Evolutionary conservation across 2,329 filamentous ascomycete genomes (phyloP).

Genomic region (Talaromyces sp.): DNA sequence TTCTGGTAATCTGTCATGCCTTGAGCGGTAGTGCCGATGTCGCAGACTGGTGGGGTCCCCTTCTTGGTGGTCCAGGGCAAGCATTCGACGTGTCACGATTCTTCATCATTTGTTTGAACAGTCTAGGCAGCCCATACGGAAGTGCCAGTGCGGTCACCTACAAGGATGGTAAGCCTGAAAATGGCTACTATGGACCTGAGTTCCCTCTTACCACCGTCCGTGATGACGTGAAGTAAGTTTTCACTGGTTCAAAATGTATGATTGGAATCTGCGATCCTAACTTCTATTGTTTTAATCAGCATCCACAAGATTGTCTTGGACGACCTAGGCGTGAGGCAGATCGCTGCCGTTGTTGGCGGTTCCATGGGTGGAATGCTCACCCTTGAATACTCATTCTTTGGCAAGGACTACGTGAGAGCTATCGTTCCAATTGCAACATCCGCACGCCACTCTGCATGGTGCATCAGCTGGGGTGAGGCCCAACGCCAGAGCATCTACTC

Average conservation of each 20-base stretch:
- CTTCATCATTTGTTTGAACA: constrained; percentile 59
- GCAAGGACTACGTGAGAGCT: constrained; percentile 61
- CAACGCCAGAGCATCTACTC: constrained; percentile 78
- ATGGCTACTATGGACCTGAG: constrained; percentile 86
- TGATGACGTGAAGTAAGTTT: constrained; percentile 85
- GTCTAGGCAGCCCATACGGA: constrained; percentile 58
- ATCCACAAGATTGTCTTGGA: constrained; percentile 60
- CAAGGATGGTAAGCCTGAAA: constrained; percentile 74
- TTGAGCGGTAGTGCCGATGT: constrained; percentile 59
- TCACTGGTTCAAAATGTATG: not conserved
- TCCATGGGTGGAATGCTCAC: constrained; percentile 63
- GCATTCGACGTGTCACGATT: constrained; percentile 58
- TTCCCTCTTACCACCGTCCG: constrained; percentile 94
- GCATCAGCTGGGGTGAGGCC: constrained; percentile 62
- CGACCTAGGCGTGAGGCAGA: constrained; percentile 55
- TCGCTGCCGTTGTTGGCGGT: constrained; percentile 59
- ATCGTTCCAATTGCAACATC: constrained; percentile 61
- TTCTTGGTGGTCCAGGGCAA: constrained; percentile 56
- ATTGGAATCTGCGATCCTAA: not conserved
- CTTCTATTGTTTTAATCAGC: constrained; percentile 28
- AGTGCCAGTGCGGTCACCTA: constrained; percentile 66
- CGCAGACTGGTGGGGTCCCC: constrained; percentile 59
- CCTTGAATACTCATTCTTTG: constrained; percentile 68
- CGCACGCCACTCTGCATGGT: constrained; percentile 60
- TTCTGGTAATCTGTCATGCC: constrained; percentile 63